Evolutionary conservation across 768 basidiomycete genomes (phyloP).

Genomic region (Hygrophorus russula): DNA sequence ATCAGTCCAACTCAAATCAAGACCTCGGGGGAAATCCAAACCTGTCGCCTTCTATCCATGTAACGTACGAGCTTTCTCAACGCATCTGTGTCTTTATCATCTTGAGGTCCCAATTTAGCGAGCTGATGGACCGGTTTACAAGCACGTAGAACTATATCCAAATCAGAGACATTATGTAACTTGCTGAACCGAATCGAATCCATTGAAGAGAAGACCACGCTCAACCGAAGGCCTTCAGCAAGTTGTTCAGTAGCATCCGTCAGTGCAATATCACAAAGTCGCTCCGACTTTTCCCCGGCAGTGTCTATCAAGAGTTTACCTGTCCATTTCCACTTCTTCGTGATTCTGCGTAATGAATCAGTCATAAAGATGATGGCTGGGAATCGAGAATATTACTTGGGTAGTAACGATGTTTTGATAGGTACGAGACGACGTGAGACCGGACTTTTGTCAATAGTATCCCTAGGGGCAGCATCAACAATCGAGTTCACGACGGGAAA

Average conservation of each 20-base stretch:
- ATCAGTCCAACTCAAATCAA: constrained; percentile 2
- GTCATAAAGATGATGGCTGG: neutral
- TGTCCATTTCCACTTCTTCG: constrained; percentile 56
- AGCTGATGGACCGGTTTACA: constrained; percentile 42
- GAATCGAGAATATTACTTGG: constrained; percentile 11
- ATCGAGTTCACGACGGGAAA: neutral
- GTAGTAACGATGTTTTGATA: constrained; percentile 7
- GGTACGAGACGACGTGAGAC: constrained; percentile 10
- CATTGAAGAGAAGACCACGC: constrained; percentile 28
- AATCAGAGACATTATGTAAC: constrained; percentile 37
- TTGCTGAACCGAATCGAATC: constrained; percentile 33
- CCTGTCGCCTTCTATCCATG: constrained; percentile 37
- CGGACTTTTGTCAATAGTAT: constrained; percentile 10
- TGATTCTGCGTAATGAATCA: constrained; percentile 27
- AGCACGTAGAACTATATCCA: constrained; percentile 34
- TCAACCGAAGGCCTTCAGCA: constrained; percentile 35
- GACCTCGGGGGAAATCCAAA: constrained; percentile 15
- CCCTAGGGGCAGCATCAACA: neutral
- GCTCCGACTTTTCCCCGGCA: constrained; percentile 24
- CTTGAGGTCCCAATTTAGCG: constrained; percentile 34
- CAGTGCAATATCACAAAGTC: constrained; percentile 38
- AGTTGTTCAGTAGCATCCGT: constrained; percentile 30
- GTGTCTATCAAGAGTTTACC: constrained; percentile 39
- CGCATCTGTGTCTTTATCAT: constrained; percentile 25
- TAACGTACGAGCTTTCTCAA: constrained; percentile 31